Conservation (phyloP, 148 eudicot species). For the Chenopodium formosanum region DNA sequence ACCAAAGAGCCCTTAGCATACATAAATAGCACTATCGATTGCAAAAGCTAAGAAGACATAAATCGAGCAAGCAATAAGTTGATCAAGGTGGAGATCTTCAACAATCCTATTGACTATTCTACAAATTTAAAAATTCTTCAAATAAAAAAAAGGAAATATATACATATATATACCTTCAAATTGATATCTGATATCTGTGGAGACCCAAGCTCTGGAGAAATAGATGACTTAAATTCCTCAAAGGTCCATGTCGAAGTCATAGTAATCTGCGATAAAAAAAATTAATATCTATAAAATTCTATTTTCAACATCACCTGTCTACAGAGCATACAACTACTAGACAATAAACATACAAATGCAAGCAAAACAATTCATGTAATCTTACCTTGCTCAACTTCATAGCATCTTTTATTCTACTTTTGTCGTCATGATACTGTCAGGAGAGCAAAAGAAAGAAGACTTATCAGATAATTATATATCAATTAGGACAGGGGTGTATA, state of each 20-base stretch:
- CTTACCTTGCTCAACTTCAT: conserved; percentile 70
- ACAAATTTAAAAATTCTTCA: neutral
- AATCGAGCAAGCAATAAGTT: neutral
- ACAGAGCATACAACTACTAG: neutral
- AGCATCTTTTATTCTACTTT: conserved; percentile 69
- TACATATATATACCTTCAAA: conserved; percentile 48
- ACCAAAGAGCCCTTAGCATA: neutral
- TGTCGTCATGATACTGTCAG: conserved; percentile 87
- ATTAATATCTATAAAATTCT: neutral
- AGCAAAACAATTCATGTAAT: neutral
- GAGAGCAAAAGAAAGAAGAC: conserved; percentile 17
- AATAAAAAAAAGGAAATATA: neutral
- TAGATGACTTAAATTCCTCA: conserved; percentile 70
- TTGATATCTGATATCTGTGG: conserved; percentile 67
- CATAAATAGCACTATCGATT: neutral
- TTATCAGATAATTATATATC: neutral
- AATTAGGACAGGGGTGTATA: neutral
- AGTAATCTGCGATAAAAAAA: conserved; percentile 45
- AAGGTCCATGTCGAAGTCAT: conserved; percentile 60
- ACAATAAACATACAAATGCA: neutral
- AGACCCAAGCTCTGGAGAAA: conserved; percentile 44
- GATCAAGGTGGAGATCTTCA: neutral
- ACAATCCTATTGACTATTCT: neutral
- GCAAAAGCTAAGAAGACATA: neutral
- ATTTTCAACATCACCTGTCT: neutral